These are phyloP conservation scores for Fraxinus ornus DNA, from an alignment of 305 asterid genomes.

Conservation along the genomic window DNA sequence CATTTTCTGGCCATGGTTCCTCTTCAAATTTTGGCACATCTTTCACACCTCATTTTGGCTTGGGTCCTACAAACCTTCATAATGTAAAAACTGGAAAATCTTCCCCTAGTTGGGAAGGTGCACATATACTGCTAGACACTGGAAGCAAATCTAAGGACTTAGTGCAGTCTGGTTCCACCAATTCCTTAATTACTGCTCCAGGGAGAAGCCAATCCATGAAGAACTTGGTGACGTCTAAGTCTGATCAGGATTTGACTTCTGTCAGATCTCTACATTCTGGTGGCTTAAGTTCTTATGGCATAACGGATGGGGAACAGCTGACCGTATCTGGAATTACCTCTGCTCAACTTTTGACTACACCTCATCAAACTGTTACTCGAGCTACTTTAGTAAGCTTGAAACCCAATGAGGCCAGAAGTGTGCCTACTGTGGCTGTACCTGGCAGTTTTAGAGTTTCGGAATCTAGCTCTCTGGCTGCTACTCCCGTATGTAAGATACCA, in stretches of 20 bases:
- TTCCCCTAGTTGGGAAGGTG: slow-evolving; percentile 69
- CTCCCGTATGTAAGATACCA: slow-evolving; percentile 65
- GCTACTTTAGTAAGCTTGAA: slow-evolving; percentile 37
- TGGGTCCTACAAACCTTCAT: slow-evolving; percentile 45
- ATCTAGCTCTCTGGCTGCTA: slow-evolving; percentile 51
- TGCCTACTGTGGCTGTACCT: slow-evolving; percentile 41
- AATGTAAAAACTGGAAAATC: slow-evolving; percentile 49
- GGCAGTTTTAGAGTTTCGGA: slow-evolving; percentile 47
- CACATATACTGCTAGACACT: slow-evolving; percentile 42
- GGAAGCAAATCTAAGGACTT: slow-evolving; percentile 48
- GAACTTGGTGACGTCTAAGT: slow-evolving; percentile 65
- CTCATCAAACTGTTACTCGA: slow-evolving; percentile 39
- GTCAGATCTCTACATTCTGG: slow-evolving; percentile 66
- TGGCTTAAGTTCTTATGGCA: slow-evolving; percentile 52
- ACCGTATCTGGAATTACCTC: slow-evolving; percentile 44
- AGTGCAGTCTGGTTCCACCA: slow-evolving; percentile 59
- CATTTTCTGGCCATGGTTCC: slow-evolving; percentile 44
- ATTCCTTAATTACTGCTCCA: slow-evolving; percentile 44
- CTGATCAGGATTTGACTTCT: slow-evolving; percentile 85
- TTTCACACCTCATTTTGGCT: slow-evolving; percentile 58
- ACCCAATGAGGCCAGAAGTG: neutral
- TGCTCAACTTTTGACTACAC: slow-evolving; percentile 44
- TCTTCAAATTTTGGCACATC: slow-evolving; percentile 49
- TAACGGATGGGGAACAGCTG: slow-evolving; percentile 56
- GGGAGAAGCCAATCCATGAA: slow-evolving; percentile 55